These are phyloP conservation scores for Amaranthus palmeri DNA, from an alignment of 148 eudicot genomes.

Conservation along the genomic window DNA sequence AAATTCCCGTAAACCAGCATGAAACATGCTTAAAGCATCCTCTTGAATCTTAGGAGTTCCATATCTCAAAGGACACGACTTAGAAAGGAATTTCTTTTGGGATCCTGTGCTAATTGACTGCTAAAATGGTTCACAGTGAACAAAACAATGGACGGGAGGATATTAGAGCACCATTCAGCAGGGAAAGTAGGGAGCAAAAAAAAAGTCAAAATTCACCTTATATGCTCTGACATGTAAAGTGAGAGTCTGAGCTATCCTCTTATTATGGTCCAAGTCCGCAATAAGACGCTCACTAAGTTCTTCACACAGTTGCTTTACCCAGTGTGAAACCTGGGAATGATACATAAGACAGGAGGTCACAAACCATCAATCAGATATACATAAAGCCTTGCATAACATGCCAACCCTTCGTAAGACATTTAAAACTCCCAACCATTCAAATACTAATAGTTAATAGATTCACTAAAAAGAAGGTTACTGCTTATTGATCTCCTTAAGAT, in stretches of 20 bases:
- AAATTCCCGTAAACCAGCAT: constrained; percentile 73
- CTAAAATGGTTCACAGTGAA: constrained; percentile 21
- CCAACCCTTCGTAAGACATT: not conserved
- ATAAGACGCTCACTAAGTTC: constrained; percentile 83
- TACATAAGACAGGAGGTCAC: not conserved
- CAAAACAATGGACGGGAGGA: not conserved
- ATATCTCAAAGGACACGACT: constrained; percentile 82
- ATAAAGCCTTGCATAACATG: constrained; percentile 5
- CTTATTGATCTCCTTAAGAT: not conserved
- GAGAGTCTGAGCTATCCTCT: constrained; percentile 79
- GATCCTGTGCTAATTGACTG: constrained; percentile 66
- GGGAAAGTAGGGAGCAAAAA: not conserved
- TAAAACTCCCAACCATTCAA: not conserved
- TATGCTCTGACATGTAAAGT: constrained; percentile 71
- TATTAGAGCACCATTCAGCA: not conserved
- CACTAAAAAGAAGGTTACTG: not conserved
- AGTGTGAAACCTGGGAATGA: constrained; percentile 59
- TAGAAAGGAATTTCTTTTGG: constrained; percentile 79
- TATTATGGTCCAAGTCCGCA: constrained; percentile 69
- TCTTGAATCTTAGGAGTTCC: constrained; percentile 75
- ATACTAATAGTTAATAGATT: too few species aligned
- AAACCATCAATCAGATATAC: constrained; percentile 5
- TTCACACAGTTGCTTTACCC: constrained; percentile 82
- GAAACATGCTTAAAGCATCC: constrained; percentile 66
- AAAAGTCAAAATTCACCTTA: constrained; percentile 43